Conservation (phyloP, 139 green algal species). For the Cymbomonas tetramitiformis region DNA sequence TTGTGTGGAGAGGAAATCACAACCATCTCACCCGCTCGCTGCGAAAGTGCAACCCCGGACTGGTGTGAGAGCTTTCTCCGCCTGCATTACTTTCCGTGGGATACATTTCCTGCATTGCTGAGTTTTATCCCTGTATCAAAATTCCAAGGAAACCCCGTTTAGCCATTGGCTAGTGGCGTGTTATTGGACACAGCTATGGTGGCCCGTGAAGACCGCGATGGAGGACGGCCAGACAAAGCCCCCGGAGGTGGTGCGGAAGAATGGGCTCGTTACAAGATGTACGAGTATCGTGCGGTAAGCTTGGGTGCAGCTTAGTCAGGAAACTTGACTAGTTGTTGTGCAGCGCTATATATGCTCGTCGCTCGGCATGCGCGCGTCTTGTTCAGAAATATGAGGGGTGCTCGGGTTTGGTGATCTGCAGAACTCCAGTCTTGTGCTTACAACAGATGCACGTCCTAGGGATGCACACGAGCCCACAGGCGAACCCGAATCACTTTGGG, state of each 20-base stretch:
- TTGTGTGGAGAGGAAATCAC: too few relatives aligned
- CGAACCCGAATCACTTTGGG: conserved; percentile 70
- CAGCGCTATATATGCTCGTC: not conserved
- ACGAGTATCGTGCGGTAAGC: conserved; percentile 84
- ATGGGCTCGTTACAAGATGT: conserved; percentile 76
- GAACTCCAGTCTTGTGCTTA: conserved; percentile 93
- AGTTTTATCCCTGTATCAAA: too few relatives aligned
- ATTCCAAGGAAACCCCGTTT: too few relatives aligned
- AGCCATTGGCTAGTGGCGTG: too few relatives aligned
- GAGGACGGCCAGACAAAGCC: not conserved
- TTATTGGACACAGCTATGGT: too few relatives aligned
- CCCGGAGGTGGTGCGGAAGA: conserved; percentile 42
- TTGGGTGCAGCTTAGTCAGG: not conserved
- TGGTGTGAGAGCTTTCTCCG: too few relatives aligned
- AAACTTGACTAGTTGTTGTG: not conserved
- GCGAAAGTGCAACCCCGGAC: too few relatives aligned
- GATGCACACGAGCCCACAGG: conserved; percentile 68
- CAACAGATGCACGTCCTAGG: conserved; percentile 62
- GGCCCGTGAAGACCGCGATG: too few relatives aligned
- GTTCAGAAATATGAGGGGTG: not conserved
- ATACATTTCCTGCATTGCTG: too few relatives aligned
- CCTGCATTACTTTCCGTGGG: too few relatives aligned
- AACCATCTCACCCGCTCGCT: too few relatives aligned
- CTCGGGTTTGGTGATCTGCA: conserved; percentile 23
- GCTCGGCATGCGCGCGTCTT: not conserved